These are phyloP conservation scores for Moniliophthora roreri DNA, from an alignment of 1,284 basidiomycete species.

Conservation along the genomic window DNA sequence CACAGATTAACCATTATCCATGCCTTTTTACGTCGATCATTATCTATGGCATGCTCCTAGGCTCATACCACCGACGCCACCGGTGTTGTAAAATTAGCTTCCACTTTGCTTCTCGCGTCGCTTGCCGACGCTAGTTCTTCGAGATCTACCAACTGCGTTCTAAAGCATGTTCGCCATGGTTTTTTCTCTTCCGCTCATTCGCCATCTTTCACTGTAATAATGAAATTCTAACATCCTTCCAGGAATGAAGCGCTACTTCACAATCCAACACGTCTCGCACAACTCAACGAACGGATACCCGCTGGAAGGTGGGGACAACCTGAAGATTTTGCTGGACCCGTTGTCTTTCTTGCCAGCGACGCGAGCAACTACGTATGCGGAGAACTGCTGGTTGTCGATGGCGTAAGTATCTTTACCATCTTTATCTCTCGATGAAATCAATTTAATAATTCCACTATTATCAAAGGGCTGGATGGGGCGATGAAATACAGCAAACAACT, in stretches of 20 bases:
- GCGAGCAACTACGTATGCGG: constrained; percentile 92
- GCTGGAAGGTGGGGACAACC: constrained; percentile 89
- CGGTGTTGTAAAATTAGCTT: background rate
- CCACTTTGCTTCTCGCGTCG: constrained; percentile 9
- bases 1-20: no score
- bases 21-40: no score
- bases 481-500: constrained; percentile 25
- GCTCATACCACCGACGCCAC: no score
- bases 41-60: no score
- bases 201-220: background rate
- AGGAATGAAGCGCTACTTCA: constrained; percentile 81
- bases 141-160: no score
- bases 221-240: constrained; percentile 8
- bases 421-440: constrained; percentile 14
- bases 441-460: constrained; percentile 17
- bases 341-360: constrained; percentile 85
- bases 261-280: constrained; percentile 74
- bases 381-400: constrained; percentile 80
- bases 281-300: constrained; percentile 94
- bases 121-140: no score
- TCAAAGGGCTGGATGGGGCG: constrained; percentile 68
- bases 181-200: no score
- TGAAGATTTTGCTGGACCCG: constrained; percentile 86
- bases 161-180: no score
- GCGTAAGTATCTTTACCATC: constrained; percentile 41